These are phyloP conservation scores for Austroboletus niveus DNA, from an alignment of 1,284 basidiomycete genomes.

Conservation along the genomic window DNA sequence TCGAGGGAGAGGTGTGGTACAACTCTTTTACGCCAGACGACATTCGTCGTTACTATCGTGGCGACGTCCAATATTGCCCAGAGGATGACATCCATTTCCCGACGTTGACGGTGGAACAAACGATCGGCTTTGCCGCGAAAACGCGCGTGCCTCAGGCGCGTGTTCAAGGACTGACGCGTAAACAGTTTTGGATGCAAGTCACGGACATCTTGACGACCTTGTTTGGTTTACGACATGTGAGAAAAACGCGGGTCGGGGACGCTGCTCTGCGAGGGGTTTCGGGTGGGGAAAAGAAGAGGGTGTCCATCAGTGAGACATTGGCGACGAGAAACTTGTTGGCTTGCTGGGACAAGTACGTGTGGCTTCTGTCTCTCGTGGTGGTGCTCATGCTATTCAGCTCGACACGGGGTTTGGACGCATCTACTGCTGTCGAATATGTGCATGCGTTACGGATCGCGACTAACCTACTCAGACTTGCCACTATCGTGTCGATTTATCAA, in stretches of 20 bases:
- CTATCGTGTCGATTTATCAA: constrained; percentile 72
- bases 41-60: constrained; percentile 55
- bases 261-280: constrained; percentile 74
- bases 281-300: constrained; percentile 78
- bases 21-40: constrained; percentile 59
- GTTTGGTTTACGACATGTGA: constrained; percentile 67
- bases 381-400: constrained; percentile 38
- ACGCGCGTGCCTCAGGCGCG: constrained; percentile 57
- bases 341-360: constrained; percentile 52
- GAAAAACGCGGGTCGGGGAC: constrained; percentile 68
- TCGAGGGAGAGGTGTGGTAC: constrained; percentile 65
- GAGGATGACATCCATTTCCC: constrained; percentile 79
- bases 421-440: constrained; percentile 67
- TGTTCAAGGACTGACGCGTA: constrained; percentile 41
- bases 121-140: constrained; percentile 61
- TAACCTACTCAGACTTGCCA: constrained; percentile 51
- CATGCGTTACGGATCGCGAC: constrained; percentile 60
- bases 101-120: constrained; percentile 69
- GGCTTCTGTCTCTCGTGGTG: neutral
- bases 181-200: constrained; percentile 46
- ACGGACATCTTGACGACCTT: constrained; percentile 62
- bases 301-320: constrained; percentile 58
- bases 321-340: constrained; percentile 43
- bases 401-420: constrained; percentile 71
- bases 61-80: constrained; percentile 67